Base-by-base conservation (phyloP, 176 grass and related monocot species). In the Chloris gayana region DNA sequence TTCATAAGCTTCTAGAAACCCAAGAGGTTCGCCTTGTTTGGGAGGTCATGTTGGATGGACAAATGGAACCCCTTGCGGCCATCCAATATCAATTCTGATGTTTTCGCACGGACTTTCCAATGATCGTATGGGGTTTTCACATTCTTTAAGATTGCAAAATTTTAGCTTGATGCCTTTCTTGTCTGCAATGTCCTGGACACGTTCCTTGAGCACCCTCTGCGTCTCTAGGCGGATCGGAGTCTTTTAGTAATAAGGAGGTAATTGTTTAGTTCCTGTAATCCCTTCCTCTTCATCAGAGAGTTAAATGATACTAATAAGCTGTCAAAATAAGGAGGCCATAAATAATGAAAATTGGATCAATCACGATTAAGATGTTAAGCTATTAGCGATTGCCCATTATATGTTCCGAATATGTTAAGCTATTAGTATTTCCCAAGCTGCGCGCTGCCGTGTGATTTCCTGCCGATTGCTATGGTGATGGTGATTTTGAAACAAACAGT, bases 1-100 rank as follows among this genome's bases (percentile, higher is more conserved):
- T 41, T 97, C 94, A 45, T 91, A 97, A 87, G 94, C 85, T 92
- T 97, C 91, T 54, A 97, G 83, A 90, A 97, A 90, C 39, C 87
- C 83, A 22, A 97, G 85, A 63, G n/a, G n/a, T 97, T 97, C 51
- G 91, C 87, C 70, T 97, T 97, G 80, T 97, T 94, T 45, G 94
- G 94, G 53, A 97, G 94, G 65, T 97, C 94, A 88, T 97, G 94
- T 29, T n/a, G 94, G 94, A 84, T 97, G 94, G 77, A 97, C 94
- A 86, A 97, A 97, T 56, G 94, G 94, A 86, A 97, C 91, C 46
- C 79, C 92, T 57, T 86, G 80, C 14, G 94, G 91, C 94, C 91
- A 97, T 85, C 91, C 94, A 62, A 97, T 89, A 64, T 89, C 91
- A 77, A 77, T 64, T 75, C 94, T 80, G 64, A 77, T 87, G 64